Evolutionary conservation across 2,329 filamentous ascomycete species (phyloP).

Genomic region (Plectosphaerella cucumerina): DNA sequence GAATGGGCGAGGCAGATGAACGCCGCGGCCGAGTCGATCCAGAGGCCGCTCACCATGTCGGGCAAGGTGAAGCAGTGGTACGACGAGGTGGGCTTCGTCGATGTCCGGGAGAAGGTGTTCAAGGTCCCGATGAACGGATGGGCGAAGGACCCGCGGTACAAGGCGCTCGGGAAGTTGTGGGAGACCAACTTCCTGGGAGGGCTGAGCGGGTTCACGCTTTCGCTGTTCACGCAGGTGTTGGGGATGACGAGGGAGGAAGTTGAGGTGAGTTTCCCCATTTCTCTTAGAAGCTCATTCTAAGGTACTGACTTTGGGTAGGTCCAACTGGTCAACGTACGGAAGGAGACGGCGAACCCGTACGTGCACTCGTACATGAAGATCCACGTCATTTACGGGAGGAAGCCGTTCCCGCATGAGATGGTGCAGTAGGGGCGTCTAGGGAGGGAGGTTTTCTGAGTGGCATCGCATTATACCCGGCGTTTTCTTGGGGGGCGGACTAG

Average conservation of each 20-base stretch:
- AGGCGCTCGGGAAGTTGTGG: conserved; percentile 40
- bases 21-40: conserved; percentile 28
- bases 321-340: conserved; percentile 43
- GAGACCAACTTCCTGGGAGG: conserved; percentile 37
- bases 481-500: too few species aligned
- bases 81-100: conserved; percentile 48
- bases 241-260: conserved; percentile 40
- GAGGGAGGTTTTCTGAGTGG: too few species aligned
- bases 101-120: conserved; percentile 47
- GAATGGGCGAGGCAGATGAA: conserved; percentile 36
- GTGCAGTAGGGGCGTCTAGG: not conserved
- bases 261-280: conserved; percentile 32
- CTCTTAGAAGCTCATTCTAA: not conserved
- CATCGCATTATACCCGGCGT: too few species aligned
- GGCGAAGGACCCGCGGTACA: conserved; percentile 41
- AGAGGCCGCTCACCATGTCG: conserved; percentile 32
- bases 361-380: conserved; percentile 46
- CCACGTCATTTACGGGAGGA: conserved; percentile 48
- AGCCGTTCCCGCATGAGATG: conserved; percentile 34
- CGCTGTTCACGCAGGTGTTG: conserved; percentile 34
- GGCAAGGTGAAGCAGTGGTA: conserved; percentile 30
- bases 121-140: conserved; percentile 52
- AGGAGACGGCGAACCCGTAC: conserved; percentile 37
- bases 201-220: conserved; percentile 39
- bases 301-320: conserved; percentile 28